These are phyloP conservation scores for Pseudogymnoascus sp. DNA, from an alignment of 2,329 filamentous ascomycete species.

Conservation along the genomic window DNA sequence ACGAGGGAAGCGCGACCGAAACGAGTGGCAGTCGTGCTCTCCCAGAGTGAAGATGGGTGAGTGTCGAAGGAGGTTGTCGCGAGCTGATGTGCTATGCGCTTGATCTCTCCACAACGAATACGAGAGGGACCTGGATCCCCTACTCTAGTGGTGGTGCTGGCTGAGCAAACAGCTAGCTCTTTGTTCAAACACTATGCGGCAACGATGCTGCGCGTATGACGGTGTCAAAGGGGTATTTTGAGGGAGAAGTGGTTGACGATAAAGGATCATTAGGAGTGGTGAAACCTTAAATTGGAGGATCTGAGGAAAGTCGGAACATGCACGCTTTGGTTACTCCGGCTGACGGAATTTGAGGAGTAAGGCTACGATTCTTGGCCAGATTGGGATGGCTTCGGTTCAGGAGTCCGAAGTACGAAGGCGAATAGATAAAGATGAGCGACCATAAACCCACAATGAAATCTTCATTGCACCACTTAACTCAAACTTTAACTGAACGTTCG, in stretches of 20 bases:
- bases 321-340: neutral
- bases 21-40: slow-evolving; percentile 12
- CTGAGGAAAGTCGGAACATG: neutral
- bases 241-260: neutral
- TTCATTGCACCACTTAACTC: neutral
- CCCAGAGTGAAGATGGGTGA: neutral
- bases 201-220: neutral
- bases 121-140: neutral
- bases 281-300: slow-evolving; percentile 1
- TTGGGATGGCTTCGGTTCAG: slow-evolving; percentile 4
- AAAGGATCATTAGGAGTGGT: neutral
- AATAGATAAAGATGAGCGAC: neutral
- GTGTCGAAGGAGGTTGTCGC: neutral
- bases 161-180: slow-evolving; percentile 6
- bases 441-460: neutral
- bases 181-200: slow-evolving; percentile 1
- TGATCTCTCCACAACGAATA: neutral
- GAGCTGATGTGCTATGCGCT: slow-evolving; percentile 1
- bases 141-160: neutral
- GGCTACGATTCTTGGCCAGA: neutral
- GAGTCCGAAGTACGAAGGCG: neutral
- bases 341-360: neutral
- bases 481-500: slow-evolving; percentile 3
- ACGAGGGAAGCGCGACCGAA: slow-evolving; percentile 5
- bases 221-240: neutral